Conservation (phyloP, 441 rosid species). For the Eutrema salsugineum region DNA sequence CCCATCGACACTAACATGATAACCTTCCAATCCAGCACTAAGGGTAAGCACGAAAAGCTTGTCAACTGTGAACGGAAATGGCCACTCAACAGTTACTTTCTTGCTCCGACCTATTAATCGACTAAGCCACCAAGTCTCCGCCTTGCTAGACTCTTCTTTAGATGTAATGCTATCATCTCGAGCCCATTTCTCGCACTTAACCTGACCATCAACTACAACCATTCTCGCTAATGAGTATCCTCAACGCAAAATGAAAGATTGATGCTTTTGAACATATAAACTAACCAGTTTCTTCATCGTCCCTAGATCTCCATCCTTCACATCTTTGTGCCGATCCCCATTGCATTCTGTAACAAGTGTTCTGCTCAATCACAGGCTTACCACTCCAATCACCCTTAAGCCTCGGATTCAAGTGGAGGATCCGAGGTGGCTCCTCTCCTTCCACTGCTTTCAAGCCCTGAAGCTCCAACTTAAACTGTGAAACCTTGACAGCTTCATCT, state of each 20-base stretch:
- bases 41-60: constrained; percentile 76
- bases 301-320: constrained; percentile 83
- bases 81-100: constrained; percentile 71
- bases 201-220: constrained; percentile 74
- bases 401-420: constrained; percentile 91
- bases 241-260: neutral
- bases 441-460: constrained; percentile 88
- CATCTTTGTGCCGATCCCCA: constrained; percentile 91
- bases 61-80: constrained; percentile 78
- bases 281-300: constrained; percentile 89
- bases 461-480: constrained; percentile 91
- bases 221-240: neutral
- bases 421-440: constrained; percentile 97
- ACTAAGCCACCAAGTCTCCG: constrained; percentile 80
- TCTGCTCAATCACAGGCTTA: constrained; percentile 92
- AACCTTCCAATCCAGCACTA: constrained; percentile 85
- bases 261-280: neutral
- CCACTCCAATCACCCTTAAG: constrained; percentile 95
- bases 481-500: constrained; percentile 49
- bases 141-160: constrained; percentile 58
- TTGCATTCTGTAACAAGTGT: constrained; percentile 97
- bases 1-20: constrained; percentile 89
- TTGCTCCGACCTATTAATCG: constrained; percentile 74
- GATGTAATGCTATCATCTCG: constrained; percentile 60
- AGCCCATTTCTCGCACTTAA: constrained; percentile 94